A percentile compares a stretch with the other conserved stretches of the same genome.
phyloP scores from a whole-genome alignment of 768 basidiomycete genomes.

The Hygrocybe punicea region DNA sequence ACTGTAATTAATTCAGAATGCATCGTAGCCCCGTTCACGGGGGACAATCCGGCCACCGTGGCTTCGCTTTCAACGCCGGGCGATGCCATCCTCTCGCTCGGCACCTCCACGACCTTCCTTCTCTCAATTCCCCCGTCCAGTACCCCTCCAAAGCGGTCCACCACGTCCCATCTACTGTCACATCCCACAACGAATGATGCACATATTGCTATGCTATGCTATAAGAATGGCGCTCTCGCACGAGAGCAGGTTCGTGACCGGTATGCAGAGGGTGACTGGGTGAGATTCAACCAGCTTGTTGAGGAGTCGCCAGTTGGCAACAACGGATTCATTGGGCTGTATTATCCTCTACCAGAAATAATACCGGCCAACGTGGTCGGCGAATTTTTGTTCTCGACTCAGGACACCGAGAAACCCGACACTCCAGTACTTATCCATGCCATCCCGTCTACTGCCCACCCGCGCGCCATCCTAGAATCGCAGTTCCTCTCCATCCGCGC shows the following conservation, averaged over 20 bases:
- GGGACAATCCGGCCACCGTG: constrained; percentile 86
- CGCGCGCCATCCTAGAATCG: constrained; percentile 78
- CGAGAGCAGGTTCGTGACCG: constrained; percentile 72
- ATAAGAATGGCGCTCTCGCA: constrained; percentile 84
- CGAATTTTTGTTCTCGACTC: constrained; percentile 61
- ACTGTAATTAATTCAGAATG: constrained; percentile 51
- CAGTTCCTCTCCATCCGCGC: constrained; percentile 80
- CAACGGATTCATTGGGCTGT: constrained; percentile 63
- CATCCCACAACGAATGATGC: constrained; percentile 60
- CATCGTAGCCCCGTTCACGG: constrained; percentile 78
- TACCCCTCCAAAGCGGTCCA: constrained; percentile 63
- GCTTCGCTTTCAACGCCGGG: constrained; percentile 69
- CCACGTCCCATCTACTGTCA: constrained; percentile 70
- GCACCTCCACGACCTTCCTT: constrained; percentile 85
- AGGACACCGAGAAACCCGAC: constrained; percentile 23
- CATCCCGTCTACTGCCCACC: constrained; percentile 49
- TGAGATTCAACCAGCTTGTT: constrained; percentile 63
- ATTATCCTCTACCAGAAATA: constrained; percentile 84
- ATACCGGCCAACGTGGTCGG: constrained; percentile 77
- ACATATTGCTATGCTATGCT: constrained; percentile 88
- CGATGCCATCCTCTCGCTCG: constrained; percentile 81
- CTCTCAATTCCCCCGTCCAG: constrained; percentile 69
- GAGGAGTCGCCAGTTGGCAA: constrained; percentile 54
- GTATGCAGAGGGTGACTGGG: constrained; percentile 62
- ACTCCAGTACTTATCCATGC: constrained; percentile 31